phyloP scores from a whole-genome alignment of 129 eudicot genomes.

The Ambrosia artemisiifolia region DNA sequence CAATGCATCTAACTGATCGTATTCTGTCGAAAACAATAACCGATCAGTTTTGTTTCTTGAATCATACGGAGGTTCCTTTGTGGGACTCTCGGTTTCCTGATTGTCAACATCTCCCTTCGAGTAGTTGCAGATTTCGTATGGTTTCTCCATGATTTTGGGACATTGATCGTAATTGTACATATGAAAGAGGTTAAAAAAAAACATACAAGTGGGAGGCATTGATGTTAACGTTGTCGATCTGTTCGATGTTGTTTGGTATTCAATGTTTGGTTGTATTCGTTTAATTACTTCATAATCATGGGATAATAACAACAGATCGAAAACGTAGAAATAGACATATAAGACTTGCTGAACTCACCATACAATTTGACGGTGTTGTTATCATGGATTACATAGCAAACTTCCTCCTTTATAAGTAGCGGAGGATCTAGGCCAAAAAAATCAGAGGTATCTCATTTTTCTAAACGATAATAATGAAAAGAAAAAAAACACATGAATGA shows the following conservation, averaged over 20 bases:
- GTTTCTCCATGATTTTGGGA: not conserved
- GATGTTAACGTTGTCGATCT: constrained; percentile 26
- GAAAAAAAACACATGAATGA: no score
- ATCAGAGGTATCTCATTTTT: no score
- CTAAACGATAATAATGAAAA: no score
- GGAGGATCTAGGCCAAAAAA: no score
- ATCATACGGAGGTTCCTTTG: constrained; percentile 17
- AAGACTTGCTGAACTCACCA: no score
- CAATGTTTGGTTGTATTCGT: no score
- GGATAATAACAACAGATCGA: no score
- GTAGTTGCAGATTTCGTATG: constrained; percentile 3
- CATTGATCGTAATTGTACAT: not conserved
- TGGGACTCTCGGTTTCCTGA: not conserved
- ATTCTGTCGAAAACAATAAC: not conserved
- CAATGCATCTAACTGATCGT: constrained; percentile 21
- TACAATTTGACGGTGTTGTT: no score
- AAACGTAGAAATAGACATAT: no score
- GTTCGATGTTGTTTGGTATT: constrained; percentile 9
- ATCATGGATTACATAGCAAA: no score
- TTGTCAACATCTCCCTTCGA: not conserved
- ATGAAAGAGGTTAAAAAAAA: not conserved
- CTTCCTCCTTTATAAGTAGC: no score
- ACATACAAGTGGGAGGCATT: not conserved
- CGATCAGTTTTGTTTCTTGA: not conserved
- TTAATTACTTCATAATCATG: no score